Percentiles rank a stretch among this genome's conserved stretches.
These are phyloP conservation scores for Solanum chiquidenum DNA, from an alignment of 257 asterid species.

Conservation along the genomic window DNA sequence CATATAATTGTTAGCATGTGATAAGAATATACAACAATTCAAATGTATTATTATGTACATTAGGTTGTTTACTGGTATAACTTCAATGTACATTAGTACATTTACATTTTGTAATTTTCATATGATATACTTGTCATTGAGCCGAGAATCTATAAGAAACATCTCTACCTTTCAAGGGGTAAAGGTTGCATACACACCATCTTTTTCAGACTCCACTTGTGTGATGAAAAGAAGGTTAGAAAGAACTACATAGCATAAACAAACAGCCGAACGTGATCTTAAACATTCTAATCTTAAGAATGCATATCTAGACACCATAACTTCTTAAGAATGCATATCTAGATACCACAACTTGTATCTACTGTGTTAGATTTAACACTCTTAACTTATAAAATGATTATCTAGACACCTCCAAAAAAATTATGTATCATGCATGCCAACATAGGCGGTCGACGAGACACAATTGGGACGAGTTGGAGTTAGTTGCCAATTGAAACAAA, in stretches of 20 bases:
- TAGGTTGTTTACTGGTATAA: neutral
- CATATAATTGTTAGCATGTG: neutral
- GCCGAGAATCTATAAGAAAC: neutral
- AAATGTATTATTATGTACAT: neutral
- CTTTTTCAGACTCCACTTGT: too few relatives aligned
- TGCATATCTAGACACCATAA: neutral
- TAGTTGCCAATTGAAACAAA: neutral
- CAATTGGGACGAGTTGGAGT: neutral
- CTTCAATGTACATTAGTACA: neutral
- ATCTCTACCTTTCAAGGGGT: neutral
- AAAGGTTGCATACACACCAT: neutral
- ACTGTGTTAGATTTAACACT: neutral
- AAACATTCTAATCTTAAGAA: neutral
- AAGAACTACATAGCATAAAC: too few relatives aligned
- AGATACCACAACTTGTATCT: neutral
- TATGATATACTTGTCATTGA: neutral
- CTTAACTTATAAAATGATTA: neutral
- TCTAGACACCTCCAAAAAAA: neutral
- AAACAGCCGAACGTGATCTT: neutral
- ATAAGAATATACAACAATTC: neutral
- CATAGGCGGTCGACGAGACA: neutral
- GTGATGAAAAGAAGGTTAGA: too few relatives aligned
- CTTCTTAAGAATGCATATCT: neutral
- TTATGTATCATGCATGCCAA: too few relatives aligned
- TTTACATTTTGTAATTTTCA: neutral